phyloP scores from a whole-genome alignment of 1,284 basidiomycete genomes.

The Cutaneotrichosporon sp. region DNA sequence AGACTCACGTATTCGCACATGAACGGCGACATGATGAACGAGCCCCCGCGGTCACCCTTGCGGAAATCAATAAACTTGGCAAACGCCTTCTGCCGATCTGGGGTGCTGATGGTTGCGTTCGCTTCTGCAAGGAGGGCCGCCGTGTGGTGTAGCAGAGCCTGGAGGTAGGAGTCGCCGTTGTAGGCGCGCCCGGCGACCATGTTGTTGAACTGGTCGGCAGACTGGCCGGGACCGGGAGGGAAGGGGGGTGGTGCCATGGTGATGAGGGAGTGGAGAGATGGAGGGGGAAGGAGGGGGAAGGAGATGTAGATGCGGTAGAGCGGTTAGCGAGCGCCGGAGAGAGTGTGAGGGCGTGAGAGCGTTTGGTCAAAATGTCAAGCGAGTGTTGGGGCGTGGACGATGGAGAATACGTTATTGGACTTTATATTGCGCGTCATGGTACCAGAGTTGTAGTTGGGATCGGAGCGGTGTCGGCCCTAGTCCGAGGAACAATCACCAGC shows the following conservation, averaged over 20 bases:
- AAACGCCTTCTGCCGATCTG: conserved; percentile 29
- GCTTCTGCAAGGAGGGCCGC: conserved; percentile 27
- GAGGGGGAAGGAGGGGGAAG: background rate
- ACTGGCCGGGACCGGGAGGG: background rate
- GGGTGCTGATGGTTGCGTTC: conserved; percentile 30
- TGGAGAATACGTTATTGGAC: no score
- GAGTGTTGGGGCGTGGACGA: no score
- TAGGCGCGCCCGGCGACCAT: conserved; percentile 44
- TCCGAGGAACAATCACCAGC: no score
- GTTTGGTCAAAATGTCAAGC: no score
- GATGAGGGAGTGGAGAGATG: background rate
- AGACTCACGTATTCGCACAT: conserved; percentile 48
- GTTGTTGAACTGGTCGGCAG: conserved; percentile 7
- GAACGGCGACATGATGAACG: conserved; percentile 31
- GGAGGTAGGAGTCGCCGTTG: conserved; percentile 39
- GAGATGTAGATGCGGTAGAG: background rate
- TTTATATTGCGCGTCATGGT: no score
- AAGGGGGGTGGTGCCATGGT: conserved; percentile 8
- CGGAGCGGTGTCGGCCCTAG: no score
- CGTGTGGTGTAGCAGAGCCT: conserved; percentile 27
- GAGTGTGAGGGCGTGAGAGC: no score
- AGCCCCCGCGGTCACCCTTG: conserved; percentile 16
- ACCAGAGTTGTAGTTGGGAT: no score
- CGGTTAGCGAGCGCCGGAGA: no score
- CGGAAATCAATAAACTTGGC: conserved; percentile 26